Evolutionary conservation across 495 filamentous ascomycete genomes (phyloP).

Genomic region (Penicillium canariense): DNA sequence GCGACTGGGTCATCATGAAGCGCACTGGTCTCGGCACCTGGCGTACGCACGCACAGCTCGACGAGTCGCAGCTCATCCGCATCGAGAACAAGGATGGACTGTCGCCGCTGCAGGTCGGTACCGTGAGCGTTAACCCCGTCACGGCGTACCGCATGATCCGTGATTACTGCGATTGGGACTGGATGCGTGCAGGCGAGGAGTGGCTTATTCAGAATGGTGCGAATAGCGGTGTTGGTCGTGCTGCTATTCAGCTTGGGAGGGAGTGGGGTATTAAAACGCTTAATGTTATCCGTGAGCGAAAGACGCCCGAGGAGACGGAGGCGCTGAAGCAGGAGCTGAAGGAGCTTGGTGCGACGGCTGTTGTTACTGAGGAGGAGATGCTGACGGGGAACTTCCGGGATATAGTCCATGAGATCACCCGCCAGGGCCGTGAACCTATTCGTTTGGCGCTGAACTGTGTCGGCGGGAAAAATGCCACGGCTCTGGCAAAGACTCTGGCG

Average conservation of each 20-base stretch:
- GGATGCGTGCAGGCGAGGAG: conserved; percentile 50
- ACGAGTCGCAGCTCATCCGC: conserved; percentile 60
- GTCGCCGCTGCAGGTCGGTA: conserved; percentile 72
- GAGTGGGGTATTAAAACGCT: conserved; percentile 85
- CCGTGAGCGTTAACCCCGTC: conserved; percentile 85
- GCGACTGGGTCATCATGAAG: conserved; percentile 92
- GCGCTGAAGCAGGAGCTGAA: conserved; percentile 66
- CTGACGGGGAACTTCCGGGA: conserved; percentile 62
- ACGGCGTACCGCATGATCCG: conserved; percentile 90
- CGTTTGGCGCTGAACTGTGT: conserved; percentile 89
- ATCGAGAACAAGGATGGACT: conserved; percentile 68
- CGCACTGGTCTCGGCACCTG: conserved; percentile 82
- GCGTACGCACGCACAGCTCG: conserved; percentile 81
- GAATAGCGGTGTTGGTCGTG: conserved; percentile 85
- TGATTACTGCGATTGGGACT: conserved; percentile 67
- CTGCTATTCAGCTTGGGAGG: conserved; percentile 78
- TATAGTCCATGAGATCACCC: conserved; percentile 64
- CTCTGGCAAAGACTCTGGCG: conserved; percentile 66
- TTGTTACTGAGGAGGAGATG: conserved; percentile 78
- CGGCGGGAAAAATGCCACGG: conserved; percentile 76
- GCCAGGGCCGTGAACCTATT: conserved; percentile 63
- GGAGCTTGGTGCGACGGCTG: conserved; percentile 71
- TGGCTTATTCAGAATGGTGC: conserved; percentile 98
- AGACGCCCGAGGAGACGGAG: conserved; percentile 58
- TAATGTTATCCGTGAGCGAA: conserved; percentile 75